These are phyloP conservation scores for Diddensiella transvaalensis DNA, from an alignment of 805 yeast genomes.

Conservation along the genomic window DNA sequence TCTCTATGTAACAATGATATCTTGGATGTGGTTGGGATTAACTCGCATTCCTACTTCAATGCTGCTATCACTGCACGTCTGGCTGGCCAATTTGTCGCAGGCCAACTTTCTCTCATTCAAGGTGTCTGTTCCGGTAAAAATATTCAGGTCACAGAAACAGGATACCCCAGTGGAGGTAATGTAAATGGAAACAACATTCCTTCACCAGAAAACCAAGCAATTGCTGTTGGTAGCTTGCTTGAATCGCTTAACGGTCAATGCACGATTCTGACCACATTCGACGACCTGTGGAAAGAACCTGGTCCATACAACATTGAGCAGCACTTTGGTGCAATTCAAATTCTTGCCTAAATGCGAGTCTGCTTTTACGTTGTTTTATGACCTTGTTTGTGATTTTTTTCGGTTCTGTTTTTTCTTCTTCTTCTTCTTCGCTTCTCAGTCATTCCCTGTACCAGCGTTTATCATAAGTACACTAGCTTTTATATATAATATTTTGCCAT, in stretches of 20 bases:
- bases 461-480: too few species aligned
- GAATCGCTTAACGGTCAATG: conserved; percentile 50
- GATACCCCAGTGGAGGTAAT: conserved; percentile 76
- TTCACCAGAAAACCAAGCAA: conserved; percentile 59
- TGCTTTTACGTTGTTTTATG: neutral
- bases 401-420: conserved; percentile 3
- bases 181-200: conserved; percentile 75
- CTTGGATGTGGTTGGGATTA: conserved; percentile 80
- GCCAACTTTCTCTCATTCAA: conserved; percentile 56
- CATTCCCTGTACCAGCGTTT: neutral
- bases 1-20: conserved; percentile 62
- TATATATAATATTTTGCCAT: too few species aligned
- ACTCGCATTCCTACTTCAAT: conserved; percentile 83
- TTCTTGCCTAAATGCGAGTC: conserved; percentile 22
- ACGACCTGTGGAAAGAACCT: conserved; percentile 84
- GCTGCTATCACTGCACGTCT: conserved; percentile 53
- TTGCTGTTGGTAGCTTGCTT: conserved; percentile 64
- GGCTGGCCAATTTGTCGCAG: conserved; percentile 67
- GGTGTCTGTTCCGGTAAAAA: conserved; percentile 50
- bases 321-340: conserved; percentile 57
- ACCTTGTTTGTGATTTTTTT: conserved; percentile 4
- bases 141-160: conserved; percentile 77
- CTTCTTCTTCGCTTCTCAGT: neutral
- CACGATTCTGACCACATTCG: conserved; percentile 68
- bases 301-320: conserved; percentile 86